Conservation (phyloP, 805 yeast species). For the Saturnispora sekii region DNA sequence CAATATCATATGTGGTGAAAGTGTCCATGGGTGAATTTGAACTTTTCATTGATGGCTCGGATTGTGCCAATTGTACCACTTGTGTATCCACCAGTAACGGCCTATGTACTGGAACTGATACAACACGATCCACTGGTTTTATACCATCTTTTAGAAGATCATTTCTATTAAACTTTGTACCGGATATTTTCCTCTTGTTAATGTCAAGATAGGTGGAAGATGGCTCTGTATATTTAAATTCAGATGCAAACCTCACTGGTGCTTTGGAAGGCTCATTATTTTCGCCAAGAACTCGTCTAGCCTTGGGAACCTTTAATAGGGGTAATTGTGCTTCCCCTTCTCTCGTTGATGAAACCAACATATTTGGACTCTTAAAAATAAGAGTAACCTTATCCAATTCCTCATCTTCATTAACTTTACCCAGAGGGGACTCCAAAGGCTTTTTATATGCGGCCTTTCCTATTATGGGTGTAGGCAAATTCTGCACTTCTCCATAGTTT, state of each 20-base stretch:
- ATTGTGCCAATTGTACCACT: background rate
- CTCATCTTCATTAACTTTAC: constrained; percentile 2
- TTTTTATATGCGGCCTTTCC: background rate
- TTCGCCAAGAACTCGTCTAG: constrained; percentile 4
- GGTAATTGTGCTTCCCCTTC: background rate
- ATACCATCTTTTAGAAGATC: constrained; percentile 9
- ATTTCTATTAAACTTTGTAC: too few relatives aligned
- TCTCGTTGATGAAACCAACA: background rate
- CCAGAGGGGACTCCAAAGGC: background rate
- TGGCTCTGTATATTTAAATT: constrained; percentile 10
- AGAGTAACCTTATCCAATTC: background rate
- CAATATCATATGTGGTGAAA: constrained; percentile 5
- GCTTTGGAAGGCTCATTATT: background rate
- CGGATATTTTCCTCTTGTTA: background rate
- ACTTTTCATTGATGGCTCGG: background rate
- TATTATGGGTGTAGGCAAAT: constrained; percentile 20
- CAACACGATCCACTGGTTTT: constrained; percentile 23
- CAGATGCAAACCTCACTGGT: constrained; percentile 12
- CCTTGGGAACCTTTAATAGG: constrained; percentile 2
- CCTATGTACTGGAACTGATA: constrained; percentile 20
- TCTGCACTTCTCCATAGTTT: constrained; percentile 12
- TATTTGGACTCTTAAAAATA: too few relatives aligned
- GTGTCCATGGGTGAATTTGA: background rate
- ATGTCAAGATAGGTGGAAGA: background rate
- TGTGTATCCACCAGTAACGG: constrained; percentile 1